Conservation (phyloP, 2,329 filamentous ascomycete species). For the Exserohilum rostratum region DNA sequence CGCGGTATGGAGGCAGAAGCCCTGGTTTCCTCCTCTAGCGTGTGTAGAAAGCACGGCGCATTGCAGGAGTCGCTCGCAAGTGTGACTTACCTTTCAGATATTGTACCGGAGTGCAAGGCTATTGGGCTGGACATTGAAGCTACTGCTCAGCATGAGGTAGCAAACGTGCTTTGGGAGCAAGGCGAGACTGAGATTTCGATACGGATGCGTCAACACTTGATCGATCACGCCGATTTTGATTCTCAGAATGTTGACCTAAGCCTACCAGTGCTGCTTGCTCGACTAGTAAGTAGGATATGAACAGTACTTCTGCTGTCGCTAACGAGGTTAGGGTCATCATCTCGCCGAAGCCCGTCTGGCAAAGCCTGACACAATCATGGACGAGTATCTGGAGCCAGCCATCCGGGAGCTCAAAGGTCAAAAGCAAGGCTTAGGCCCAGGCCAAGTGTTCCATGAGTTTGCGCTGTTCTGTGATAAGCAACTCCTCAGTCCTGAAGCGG, state of each 20-base stretch:
- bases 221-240: constrained; percentile 38
- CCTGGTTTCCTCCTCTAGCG: constrained; percentile 74
- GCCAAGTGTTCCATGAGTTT: constrained; percentile 92
- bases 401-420: constrained; percentile 78
- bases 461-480: constrained; percentile 95
- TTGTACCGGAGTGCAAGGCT: constrained; percentile 71
- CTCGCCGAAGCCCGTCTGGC: constrained; percentile 89
- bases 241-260: constrained; percentile 40
- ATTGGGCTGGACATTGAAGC: constrained; percentile 79
- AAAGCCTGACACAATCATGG: constrained; percentile 88
- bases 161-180: constrained; percentile 91
- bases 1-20: constrained; percentile 76
- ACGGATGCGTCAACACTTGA: constrained; percentile 78
- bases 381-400: constrained; percentile 82
- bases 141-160: constrained; percentile 78
- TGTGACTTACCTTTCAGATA: constrained; percentile 79
- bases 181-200: constrained; percentile 90
- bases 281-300: constrained; percentile 60
- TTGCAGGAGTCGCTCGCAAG: constrained; percentile 87
- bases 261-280: constrained; percentile 76
- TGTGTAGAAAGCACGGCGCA: constrained; percentile 80
- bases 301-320: constrained; percentile 7
- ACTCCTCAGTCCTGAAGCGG: constrained; percentile 80
- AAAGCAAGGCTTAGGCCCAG: constrained; percentile 73
- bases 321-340: constrained; percentile 69